Evolutionary conservation across 768 basidiomycete species (phyloP), one percentile per base, ranked within the genome.

Genomic region (Chalciporus chontae): DNA sequence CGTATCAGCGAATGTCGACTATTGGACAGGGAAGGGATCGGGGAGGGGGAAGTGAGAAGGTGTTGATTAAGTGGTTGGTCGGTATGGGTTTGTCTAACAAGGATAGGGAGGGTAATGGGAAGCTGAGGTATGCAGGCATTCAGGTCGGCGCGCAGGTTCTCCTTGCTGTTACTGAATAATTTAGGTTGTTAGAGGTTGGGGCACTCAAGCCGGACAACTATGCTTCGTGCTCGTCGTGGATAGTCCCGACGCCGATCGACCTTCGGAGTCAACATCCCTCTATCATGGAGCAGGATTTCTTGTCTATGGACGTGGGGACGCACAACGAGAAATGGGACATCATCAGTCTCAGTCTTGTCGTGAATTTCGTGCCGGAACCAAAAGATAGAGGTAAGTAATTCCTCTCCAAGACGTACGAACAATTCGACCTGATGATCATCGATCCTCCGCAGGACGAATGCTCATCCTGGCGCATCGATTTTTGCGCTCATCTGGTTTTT

Each of bases 121-220:
- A 60, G 45, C 59, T 62, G 32, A 66, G 73, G 80, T 76, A 15
- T 4, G 52, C n/a, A n/a, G n/a, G 21, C 36, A 17, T 41, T 40
- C 21, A 21, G 21, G 38, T n/a, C 26, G 26, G 26, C 26, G 26
- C 8, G 8, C 7, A 7, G 26, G 8, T 26, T 26, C 26, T 26
- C 26, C 8, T 8, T 26, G 26, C 26, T 5, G 26, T 36, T 15
- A 36, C 34, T 36, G 34, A 36, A 14, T 2, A n/a, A 15, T 6
- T 15, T 54, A 94, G 92, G 45, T 69, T 95, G 46, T 77, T 96
- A 5, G 93, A 96, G 70, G 87, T 94, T 2, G 93, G 94, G 0
- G 93, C 94, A 11, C 73, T 96, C 40, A 83, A 79, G 53, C 89
- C 87, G 9, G 85, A 90, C 58, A 96, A 94, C 66, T 94, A 87